Conservation (phyloP, 2,329 filamentous ascomycete genomes). For the Clarireedia monteithiana region DNA sequence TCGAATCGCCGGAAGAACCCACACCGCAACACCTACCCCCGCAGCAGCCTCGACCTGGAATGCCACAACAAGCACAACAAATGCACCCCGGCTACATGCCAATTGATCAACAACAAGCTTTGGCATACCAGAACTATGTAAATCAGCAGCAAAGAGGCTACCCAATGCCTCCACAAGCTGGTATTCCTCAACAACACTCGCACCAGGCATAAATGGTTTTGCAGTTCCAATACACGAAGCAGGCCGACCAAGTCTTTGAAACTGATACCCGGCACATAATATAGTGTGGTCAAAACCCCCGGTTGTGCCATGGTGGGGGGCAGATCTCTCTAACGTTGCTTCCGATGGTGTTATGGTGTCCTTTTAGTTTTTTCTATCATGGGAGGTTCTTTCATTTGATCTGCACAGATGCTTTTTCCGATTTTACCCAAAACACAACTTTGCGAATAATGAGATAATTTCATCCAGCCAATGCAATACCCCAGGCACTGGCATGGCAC, state of each 20-base stretch:
- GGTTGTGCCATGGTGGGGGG: constrained; percentile 25
- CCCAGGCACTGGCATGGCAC: not conserved
- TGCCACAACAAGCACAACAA: constrained; percentile 51
- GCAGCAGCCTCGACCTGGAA: constrained; percentile 47
- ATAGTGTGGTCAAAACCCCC: constrained; percentile 14
- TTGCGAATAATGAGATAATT: constrained; percentile 24
- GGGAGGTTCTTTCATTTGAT: constrained; percentile 2
- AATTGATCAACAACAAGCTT: constrained; percentile 59
- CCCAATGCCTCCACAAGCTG: constrained; percentile 67
- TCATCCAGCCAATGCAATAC: constrained; percentile 9
- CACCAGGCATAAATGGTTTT: constrained; percentile 57
- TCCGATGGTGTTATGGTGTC: constrained; percentile 27
- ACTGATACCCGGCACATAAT: constrained; percentile 55
- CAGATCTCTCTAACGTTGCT: constrained; percentile 19
- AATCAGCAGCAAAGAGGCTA: constrained; percentile 67
- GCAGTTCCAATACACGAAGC: constrained; percentile 21
- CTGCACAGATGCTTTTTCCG: constrained; percentile 1
- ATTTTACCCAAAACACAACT: constrained; percentile 11
- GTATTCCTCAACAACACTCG: constrained; percentile 76
- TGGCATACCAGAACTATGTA: constrained; percentile 79
- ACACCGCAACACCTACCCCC: constrained; percentile 67
- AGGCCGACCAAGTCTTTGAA: constrained; percentile 28
- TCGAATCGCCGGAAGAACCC: constrained; percentile 89
- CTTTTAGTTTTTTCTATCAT: constrained; percentile 3
- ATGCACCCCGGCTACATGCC: constrained; percentile 62